Evolutionary conservation across 805 yeast genomes (phyloP).

Genomic region (Candida michaelii): DNA sequence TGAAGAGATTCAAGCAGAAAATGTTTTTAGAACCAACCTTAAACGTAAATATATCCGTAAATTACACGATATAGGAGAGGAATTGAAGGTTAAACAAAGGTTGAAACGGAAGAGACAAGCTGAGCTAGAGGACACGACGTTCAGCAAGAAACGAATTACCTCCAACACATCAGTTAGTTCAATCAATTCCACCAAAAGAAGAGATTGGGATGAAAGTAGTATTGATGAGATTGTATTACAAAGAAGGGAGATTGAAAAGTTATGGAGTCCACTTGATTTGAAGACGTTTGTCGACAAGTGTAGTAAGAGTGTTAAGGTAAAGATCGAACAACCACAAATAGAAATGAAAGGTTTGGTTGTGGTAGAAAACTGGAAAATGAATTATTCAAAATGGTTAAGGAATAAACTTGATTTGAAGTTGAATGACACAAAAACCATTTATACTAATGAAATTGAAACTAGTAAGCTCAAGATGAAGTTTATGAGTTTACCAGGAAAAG

Average conservation of each 20-base stretch:
- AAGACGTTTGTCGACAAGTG: slow-evolving; percentile 29
- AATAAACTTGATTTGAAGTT: slow-evolving; percentile 41
- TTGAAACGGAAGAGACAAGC: slow-evolving; percentile 24
- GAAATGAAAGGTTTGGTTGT: slow-evolving; percentile 40
- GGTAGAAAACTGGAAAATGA: slow-evolving; percentile 49
- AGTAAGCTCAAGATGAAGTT: slow-evolving; percentile 33
- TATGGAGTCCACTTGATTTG: slow-evolving; percentile 52
- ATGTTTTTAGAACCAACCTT: slow-evolving; percentile 29
- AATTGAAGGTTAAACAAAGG: slow-evolving; percentile 23
- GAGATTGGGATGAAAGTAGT: slow-evolving; percentile 14
- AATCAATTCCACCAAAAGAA: slow-evolving; percentile 11
- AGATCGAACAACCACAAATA: slow-evolving; percentile 20
- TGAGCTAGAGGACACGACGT: slow-evolving; percentile 31
- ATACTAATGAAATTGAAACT: slow-evolving; percentile 24
- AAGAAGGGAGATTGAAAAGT: slow-evolving; percentile 34
- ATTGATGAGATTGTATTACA: slow-evolving; percentile 21
- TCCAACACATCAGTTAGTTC: slow-evolving; percentile 14
- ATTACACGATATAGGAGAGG: slow-evolving; percentile 28
- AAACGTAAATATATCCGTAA: slow-evolving; percentile 28
- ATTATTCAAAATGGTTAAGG: slow-evolving; percentile 51
- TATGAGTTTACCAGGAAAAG: slow-evolving; percentile 41
- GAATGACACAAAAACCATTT: slow-evolving; percentile 25
- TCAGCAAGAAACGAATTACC: slow-evolving; percentile 18
- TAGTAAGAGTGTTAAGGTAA: slow-evolving; percentile 25
- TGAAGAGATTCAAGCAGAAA: slow-evolving; percentile 47